These are phyloP conservation scores for Cutaneotrichosporon mucoides DNA, from an alignment of 1,284 basidiomycete genomes.

Conservation along the genomic window DNA sequence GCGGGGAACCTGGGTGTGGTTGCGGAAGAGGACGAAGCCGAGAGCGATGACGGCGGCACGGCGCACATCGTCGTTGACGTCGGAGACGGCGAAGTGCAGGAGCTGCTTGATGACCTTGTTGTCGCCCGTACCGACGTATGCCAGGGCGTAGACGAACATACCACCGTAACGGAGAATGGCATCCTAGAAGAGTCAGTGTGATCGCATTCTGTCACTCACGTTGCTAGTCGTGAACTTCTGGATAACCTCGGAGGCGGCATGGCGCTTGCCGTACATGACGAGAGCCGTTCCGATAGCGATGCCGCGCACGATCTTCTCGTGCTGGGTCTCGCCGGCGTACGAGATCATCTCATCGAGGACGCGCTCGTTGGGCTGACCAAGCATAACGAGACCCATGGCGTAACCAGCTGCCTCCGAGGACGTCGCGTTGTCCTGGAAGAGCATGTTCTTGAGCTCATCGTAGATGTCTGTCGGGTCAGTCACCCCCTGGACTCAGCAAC, in stretches of 20 bases:
- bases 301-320: conserved; percentile 96
- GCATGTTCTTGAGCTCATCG: conserved; percentile 78
- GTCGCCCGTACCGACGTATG: conserved; percentile 90
- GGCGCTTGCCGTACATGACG: conserved; percentile 83
- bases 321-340: conserved; percentile 91
- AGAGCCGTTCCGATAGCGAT: conserved; percentile 86
- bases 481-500: conserved; percentile 11
- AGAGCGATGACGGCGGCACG: conserved; percentile 90
- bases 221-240: conserved; percentile 75
- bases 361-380: conserved; percentile 74
- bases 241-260: conserved; percentile 76
- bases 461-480: conserved; percentile 62
- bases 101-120: conserved; percentile 85
- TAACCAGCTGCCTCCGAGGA: conserved; percentile 91
- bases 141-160: conserved; percentile 88
- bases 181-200: conserved; percentile 58
- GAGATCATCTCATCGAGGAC: conserved; percentile 86
- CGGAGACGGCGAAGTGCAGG: conserved; percentile 90
- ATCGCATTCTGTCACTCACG: conserved; percentile 52
- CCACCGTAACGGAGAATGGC: conserved; percentile 92
- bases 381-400: conserved; percentile 94
- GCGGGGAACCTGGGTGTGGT: conserved; percentile 85
- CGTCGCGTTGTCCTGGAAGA: conserved; percentile 89
- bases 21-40: conserved; percentile 93
- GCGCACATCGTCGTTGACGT: conserved; percentile 92